Base-by-base conservation (phyloP, 2,329 filamentous ascomycete species). In the Xenosphaeropsis pyriputrescens region DNA sequence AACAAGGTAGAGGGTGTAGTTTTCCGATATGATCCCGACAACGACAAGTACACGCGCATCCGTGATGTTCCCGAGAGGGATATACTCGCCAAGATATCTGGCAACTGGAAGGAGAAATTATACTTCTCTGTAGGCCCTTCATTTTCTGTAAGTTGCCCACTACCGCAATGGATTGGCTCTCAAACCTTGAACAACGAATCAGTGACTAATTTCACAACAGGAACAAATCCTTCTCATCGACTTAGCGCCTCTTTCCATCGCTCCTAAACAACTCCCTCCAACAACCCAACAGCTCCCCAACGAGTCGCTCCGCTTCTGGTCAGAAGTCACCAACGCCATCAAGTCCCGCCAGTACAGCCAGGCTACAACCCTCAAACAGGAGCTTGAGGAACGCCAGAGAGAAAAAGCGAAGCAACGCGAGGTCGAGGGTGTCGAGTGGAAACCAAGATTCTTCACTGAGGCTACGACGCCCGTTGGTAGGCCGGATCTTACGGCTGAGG, bases 1-100 rank as follows among this genome's bases (percentile, higher is more conserved):
- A 94, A 96, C 60, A 86, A 81, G 54, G 80, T 98, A 29, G 77
- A 93, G 43, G 91, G 91, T 14, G 75, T 95, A 39, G 70, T 96
- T 39, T 98, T 94, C 68, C 79, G 72, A 36, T 94, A 94, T 49
- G 82, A 94, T 51, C 82, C 86, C 0, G 75, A 84, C 16, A 89
- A 88, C 41, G 89, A 96, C 56, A 74, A 73, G 55, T 85, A 79
- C 57, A 75, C 64, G 5, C 78, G 72, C 49, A 79, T 95, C 50
- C 85, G 80, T 60, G 88, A 95, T 43, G 85, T 98, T 0, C 72
- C 85, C 0, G 83, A 91, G 1, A 76, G 80, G 43, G 85, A 94
- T 51, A 65, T 98, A 22, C 68, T 96, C 38, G 85, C 78, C 31
- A 72, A 83, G 41, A 72, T 98, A 47, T 79, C 79, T 46, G 91